Evolutionary conservation across 345 rosid genomes (phyloP).

Genomic region (Gossypium bickii): DNA sequence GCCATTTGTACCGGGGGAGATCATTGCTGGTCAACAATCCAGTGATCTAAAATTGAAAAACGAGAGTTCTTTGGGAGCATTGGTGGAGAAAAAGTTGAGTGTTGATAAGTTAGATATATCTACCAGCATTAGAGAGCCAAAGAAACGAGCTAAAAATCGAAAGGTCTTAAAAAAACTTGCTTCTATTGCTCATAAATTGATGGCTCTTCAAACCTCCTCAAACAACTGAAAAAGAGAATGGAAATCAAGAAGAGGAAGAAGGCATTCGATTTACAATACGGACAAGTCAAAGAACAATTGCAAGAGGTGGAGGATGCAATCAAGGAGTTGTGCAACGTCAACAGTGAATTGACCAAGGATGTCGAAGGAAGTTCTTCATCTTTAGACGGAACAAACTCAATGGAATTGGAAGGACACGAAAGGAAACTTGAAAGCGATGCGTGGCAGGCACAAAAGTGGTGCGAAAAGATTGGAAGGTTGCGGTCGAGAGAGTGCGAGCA

Average conservation of each 20-base stretch:
- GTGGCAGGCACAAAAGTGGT: conserved; percentile 51
- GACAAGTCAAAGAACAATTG: conserved; percentile 53
- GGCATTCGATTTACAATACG: conserved; percentile 48
- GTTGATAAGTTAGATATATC: conserved; percentile 67
- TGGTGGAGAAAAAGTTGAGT: conserved; percentile 54
- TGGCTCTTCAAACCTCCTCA: conserved; percentile 50
- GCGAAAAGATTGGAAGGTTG: conserved; percentile 70
- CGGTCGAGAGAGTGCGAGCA: too few relatives aligned
- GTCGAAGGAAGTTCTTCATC: conserved; percentile 35
- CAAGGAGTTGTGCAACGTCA: conserved; percentile 49
- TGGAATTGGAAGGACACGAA: conserved; percentile 32
- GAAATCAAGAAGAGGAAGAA: conserved; percentile 55
- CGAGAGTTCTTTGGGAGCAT: conserved; percentile 28
- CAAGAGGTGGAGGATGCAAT: conserved; percentile 65
- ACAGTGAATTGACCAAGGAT: conserved; percentile 44
- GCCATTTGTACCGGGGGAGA: conserved; percentile 15
- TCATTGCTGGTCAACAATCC: conserved; percentile 6
- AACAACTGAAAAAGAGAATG: conserved; percentile 62
- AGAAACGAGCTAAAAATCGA: conserved; percentile 35
- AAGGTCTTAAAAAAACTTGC: conserved; percentile 66
- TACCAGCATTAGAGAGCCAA: conserved; percentile 30
- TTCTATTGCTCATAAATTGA: conserved; percentile 64
- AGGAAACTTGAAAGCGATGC: conserved; percentile 35
- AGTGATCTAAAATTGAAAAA: conserved; percentile 13
- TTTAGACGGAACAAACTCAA: conserved; percentile 9